Evolutionary conservation across 1,284 basidiomycete species (phyloP).

Genomic region (Volvariella volvacea): DNA sequence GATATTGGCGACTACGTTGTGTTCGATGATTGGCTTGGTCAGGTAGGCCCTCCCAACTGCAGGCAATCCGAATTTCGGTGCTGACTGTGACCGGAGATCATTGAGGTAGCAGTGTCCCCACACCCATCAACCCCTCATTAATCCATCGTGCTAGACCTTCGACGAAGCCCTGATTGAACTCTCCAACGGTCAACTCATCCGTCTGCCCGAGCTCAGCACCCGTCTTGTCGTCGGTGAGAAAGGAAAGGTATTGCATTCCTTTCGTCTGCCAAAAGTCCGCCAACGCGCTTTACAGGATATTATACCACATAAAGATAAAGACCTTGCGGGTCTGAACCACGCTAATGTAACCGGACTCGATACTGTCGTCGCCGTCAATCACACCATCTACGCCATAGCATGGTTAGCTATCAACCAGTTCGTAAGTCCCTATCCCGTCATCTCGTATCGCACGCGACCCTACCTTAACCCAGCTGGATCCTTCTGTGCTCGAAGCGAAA

Average conservation of each 20-base stretch:
- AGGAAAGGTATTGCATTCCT: slow-evolving; percentile 44
- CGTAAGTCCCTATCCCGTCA: slow-evolving; percentile 33
- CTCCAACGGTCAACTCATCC: slow-evolving; percentile 50
- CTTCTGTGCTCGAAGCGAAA: slow-evolving; percentile 45
- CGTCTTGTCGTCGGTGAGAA: slow-evolving; percentile 67
- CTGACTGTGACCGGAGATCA: slow-evolving; percentile 33
- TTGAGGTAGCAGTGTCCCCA: too few species aligned
- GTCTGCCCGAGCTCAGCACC: slow-evolving; percentile 70
- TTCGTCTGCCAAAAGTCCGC: too few species aligned
- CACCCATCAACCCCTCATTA: background rate
- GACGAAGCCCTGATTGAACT: slow-evolving; percentile 76
- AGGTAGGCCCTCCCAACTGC: slow-evolving; percentile 41
- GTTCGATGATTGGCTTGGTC: slow-evolving; percentile 85
- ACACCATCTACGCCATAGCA: slow-evolving; percentile 74
- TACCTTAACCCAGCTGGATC: slow-evolving; percentile 43
- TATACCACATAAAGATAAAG: slow-evolving; percentile 36
- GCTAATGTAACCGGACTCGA: slow-evolving; percentile 27
- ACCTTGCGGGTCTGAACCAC: too few species aligned
- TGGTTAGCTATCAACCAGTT: slow-evolving; percentile 90
- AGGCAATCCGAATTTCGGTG: slow-evolving; percentile 9
- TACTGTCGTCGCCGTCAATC: slow-evolving; percentile 69
- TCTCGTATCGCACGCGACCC: slow-evolving; percentile 6
- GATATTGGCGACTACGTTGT: slow-evolving; percentile 81
- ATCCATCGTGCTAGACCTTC: slow-evolving; percentile 51
- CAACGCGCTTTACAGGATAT: slow-evolving; percentile 44